phyloP scores from a whole-genome alignment of 148 eudicot species.

The Simmondsia chinensis region DNA sequence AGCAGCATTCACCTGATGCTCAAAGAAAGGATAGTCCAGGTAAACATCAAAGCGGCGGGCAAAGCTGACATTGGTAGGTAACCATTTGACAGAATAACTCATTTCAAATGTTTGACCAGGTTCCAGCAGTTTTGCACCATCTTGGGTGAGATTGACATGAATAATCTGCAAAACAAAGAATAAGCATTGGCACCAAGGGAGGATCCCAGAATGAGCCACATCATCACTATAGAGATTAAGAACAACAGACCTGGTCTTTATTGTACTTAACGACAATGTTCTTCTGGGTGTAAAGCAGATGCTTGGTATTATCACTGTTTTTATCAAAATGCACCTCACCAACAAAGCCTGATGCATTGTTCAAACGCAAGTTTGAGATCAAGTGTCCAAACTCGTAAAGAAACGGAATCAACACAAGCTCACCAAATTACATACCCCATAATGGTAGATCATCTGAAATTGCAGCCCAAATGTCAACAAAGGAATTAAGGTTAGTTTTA shows the following conservation, averaged over 20 bases:
- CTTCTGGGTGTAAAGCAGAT: constrained; percentile 59
- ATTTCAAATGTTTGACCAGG: constrained; percentile 54
- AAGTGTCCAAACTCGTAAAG: constrained; percentile 1
- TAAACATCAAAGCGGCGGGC: constrained; percentile 85
- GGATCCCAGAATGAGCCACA: background rate
- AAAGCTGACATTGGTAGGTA: constrained; percentile 47
- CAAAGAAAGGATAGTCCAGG: constrained; percentile 89
- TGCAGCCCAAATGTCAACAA: constrained; percentile 18
- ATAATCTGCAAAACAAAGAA: constrained; percentile 48
- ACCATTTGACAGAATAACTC: constrained; percentile 86
- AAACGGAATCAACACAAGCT: constrained; percentile 20
- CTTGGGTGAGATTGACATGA: constrained; percentile 92
- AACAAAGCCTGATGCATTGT: constrained; percentile 67
- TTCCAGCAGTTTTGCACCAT: constrained; percentile 64
- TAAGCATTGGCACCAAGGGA: background rate
- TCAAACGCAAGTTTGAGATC: background rate
- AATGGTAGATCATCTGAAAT: constrained; percentile 25
- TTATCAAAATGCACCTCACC: constrained; percentile 73
- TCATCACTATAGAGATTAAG: too few relatives aligned
- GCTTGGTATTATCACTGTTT: constrained; percentile 53
- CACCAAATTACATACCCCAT: constrained; percentile 30
- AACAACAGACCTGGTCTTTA: constrained; percentile 41
- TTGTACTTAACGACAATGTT: constrained; percentile 55
- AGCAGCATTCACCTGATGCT: constrained; percentile 62
- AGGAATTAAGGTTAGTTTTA: background rate